These are phyloP conservation scores for Saccharomycopsis sp. DNA, from an alignment of 805 yeast genomes.

Conservation along the genomic window DNA sequence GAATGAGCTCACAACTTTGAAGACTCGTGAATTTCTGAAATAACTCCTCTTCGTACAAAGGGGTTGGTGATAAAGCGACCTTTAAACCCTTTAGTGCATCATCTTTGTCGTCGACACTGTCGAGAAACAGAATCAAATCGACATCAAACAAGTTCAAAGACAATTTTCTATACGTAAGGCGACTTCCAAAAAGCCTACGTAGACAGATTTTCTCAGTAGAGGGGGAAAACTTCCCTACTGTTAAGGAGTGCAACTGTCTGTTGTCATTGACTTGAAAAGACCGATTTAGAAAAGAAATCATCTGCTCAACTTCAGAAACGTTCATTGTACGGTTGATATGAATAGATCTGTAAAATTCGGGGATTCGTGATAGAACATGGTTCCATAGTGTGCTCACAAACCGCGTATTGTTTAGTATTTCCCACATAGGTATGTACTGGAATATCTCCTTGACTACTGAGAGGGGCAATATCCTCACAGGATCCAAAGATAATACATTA, in stretches of 20 bases:
- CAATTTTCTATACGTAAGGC: not conserved
- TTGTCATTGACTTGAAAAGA: not conserved
- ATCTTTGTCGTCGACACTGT: constrained; percentile 5
- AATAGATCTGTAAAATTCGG: constrained; percentile 8
- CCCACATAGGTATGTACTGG: not conserved
- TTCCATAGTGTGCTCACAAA: constrained; percentile 15
- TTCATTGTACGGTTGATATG: constrained; percentile 3
- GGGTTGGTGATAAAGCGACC: constrained; percentile 11
- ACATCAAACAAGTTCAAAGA: constrained; percentile 11
- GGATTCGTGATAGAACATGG: constrained; percentile 5
- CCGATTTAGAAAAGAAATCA: not conserved
- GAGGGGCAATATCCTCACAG: constrained; percentile 6
- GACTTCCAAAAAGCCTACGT: not conserved
- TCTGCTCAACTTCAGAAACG: not conserved
- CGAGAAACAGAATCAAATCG: constrained; percentile 14
- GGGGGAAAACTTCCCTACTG: not conserved
- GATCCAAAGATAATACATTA: not conserved
- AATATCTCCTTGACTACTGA: constrained; percentile 14
- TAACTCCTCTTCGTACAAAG: constrained; percentile 14
- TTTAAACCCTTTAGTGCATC: not conserved
- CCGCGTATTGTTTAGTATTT: constrained; percentile 5
- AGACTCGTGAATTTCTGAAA: constrained; percentile 8
- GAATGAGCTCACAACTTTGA: not conserved
- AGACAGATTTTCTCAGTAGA: not conserved
- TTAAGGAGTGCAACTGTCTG: not conserved